A percentile compares a stretch with the other conserved stretches of the same genome.
Evolutionary conservation across 2,329 filamentous ascomycete species (phyloP).

Genomic region (Talaromyces sp.): DNA sequence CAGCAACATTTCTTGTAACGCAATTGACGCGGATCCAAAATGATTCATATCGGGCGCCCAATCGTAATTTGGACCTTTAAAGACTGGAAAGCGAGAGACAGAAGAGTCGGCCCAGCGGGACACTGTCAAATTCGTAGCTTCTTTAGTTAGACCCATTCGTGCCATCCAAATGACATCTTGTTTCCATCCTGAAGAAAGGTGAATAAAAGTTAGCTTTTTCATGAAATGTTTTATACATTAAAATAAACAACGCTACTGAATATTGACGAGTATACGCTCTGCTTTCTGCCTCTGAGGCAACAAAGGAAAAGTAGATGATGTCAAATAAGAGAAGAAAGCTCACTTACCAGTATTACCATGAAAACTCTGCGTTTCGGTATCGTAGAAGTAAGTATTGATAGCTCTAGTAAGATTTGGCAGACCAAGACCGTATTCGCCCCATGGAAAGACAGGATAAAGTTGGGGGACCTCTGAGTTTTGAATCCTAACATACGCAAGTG

Average conservation of each 20-base stretch:
- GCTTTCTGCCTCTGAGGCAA: not conserved
- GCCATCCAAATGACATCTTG: slow-evolving; percentile 5
- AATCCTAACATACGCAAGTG: not conserved
- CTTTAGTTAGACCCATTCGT: not conserved
- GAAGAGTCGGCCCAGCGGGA: not conserved
- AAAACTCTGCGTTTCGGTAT: not conserved
- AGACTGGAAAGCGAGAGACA: not conserved
- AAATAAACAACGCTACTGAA: not conserved
- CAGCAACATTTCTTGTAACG: slow-evolving; percentile 6
- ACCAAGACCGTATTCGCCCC: slow-evolving; percentile 10
- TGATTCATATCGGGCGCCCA: slow-evolving; percentile 7
- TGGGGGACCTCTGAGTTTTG: not conserved
- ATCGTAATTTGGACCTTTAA: slow-evolving; percentile 7
- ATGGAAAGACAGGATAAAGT: not conserved
- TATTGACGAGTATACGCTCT: not conserved
- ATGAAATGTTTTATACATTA: not conserved
- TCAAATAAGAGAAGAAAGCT: not conserved
- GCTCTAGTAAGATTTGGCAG: not conserved
- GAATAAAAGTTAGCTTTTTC: not conserved
- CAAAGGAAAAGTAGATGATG: not conserved
- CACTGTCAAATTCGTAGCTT: not conserved
- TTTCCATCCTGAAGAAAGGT: not conserved
- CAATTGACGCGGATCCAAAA: not conserved
- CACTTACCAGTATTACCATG: not conserved
- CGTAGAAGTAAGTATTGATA: slow-evolving; percentile 3